phyloP scores from a whole-genome alignment of 371 early-diverging fungal species.

The Syncephalastrum sp. region DNA sequence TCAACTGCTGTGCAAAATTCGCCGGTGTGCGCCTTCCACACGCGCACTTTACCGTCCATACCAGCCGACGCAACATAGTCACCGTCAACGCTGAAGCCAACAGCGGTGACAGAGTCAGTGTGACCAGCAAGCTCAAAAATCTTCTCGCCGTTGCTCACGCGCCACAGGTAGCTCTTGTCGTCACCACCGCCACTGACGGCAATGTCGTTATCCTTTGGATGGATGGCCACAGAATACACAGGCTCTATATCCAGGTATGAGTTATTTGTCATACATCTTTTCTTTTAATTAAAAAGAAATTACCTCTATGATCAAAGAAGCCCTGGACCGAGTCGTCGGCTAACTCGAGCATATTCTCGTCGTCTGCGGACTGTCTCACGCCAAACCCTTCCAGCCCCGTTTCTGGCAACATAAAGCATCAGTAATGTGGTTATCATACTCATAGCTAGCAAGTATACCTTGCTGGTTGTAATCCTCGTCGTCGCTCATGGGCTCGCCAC shows the following conservation, averaged over 20 bases:
- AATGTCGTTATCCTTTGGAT: constrained; percentile 71
- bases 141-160: constrained; percentile 78
- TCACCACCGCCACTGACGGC: constrained; percentile 90
- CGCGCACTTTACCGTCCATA: constrained; percentile 90
- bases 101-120: constrained; percentile 85
- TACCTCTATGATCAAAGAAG: constrained; percentile 88
- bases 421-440: too few species aligned
- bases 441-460: not conserved
- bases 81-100: constrained; percentile 87
- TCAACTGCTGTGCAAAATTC: constrained; percentile 69
- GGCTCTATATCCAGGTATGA: constrained; percentile 61
- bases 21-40: constrained; percentile 73
- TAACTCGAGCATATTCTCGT: constrained; percentile 62
- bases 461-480: constrained; percentile 10
- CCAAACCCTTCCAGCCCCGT: constrained; percentile 28
- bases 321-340: constrained; percentile 92
- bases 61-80: constrained; percentile 87
- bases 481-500: constrained; percentile 25
- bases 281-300: not conserved
- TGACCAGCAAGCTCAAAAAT: constrained; percentile 67
- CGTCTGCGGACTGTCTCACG: constrained; percentile 44
- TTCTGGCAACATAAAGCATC: too few species aligned
- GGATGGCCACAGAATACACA: constrained; percentile 84
- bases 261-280: not conserved
- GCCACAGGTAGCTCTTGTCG: constrained; percentile 91